phyloP scores from a whole-genome alignment of 2,329 filamentous ascomycete species.

The Penicillium sumatraense region DNA sequence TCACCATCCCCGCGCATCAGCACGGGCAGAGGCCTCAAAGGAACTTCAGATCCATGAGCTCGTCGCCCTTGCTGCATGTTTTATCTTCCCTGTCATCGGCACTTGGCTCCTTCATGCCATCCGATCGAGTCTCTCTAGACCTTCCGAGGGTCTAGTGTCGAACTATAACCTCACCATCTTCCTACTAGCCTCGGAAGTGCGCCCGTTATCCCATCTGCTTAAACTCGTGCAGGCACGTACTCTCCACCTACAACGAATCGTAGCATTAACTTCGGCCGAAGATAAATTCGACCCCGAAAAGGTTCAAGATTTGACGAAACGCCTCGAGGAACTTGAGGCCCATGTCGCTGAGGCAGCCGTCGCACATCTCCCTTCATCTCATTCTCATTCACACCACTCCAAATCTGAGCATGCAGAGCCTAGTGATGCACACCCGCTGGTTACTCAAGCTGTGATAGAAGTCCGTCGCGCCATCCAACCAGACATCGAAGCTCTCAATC shows the following conservation, averaged over 20 bases:
- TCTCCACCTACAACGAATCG: constrained; percentile 77
- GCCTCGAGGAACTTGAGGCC: constrained; percentile 72
- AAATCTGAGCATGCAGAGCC: constrained; percentile 28
- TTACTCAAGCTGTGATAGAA: constrained; percentile 53
- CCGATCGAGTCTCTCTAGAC: constrained; percentile 77
- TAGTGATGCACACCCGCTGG: constrained; percentile 46
- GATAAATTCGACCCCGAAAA: constrained; percentile 32
- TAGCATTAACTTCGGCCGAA: constrained; percentile 47
- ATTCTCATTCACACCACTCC: constrained; percentile 8
- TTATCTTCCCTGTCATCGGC: constrained; percentile 76
- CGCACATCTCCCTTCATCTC: constrained; percentile 20
- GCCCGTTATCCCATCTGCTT: constrained; percentile 79
- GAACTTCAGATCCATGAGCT: constrained; percentile 78
- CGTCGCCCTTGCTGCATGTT: constrained; percentile 75
- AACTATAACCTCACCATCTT: constrained; percentile 95
- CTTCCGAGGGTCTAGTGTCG: constrained; percentile 84
- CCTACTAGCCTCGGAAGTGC: constrained; percentile 81
- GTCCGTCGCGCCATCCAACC: constrained; percentile 71
- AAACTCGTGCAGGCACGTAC: constrained; percentile 80
- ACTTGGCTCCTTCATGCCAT: constrained; percentile 84
- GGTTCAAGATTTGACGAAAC: constrained; percentile 63
- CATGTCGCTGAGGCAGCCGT: constrained; percentile 51
- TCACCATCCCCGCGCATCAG: constrained; percentile 11
- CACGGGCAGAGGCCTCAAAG: constrained; percentile 47
- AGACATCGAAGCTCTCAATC: constrained; percentile 84